Evolutionary conservation across 129 eudicot genomes (phyloP).

Genomic region (Solidago caesia): DNA sequence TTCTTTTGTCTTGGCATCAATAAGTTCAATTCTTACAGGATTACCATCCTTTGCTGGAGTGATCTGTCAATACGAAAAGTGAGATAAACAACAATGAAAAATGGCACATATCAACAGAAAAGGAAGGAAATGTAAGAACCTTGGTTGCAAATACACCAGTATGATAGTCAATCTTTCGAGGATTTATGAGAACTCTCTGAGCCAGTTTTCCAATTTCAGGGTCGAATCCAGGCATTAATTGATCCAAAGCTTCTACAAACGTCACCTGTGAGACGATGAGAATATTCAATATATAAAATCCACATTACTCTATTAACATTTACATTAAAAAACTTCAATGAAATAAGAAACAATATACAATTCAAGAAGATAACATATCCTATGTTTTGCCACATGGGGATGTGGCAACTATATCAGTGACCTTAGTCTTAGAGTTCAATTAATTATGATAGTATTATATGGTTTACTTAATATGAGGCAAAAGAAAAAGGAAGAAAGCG

Average conservation of each 20-base stretch:
- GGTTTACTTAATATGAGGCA: neutral
- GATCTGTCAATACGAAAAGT: slow-evolving; percentile 48
- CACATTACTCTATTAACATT: neutral
- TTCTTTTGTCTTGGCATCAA: slow-evolving; percentile 95
- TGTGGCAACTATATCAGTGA: neutral
- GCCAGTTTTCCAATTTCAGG: slow-evolving; percentile 99
- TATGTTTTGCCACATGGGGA: neutral
- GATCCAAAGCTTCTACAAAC: slow-evolving; percentile 96
- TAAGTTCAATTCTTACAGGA: slow-evolving; percentile 90
- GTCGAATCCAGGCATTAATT: slow-evolving; percentile 98
- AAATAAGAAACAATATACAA: slow-evolving; percentile 1
- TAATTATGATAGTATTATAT: slow-evolving; percentile 8
- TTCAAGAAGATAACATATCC: slow-evolving; percentile 8
- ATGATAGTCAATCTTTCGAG: slow-evolving; percentile 90
- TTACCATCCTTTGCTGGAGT: slow-evolving; percentile 99
- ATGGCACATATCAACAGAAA: neutral
- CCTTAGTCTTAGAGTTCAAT: slow-evolving; percentile 8
- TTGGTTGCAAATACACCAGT: slow-evolving; percentile 99
- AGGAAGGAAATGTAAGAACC: slow-evolving; percentile 40
- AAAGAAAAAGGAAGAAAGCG: neutral
- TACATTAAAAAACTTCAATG: neutral
- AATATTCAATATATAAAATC: slow-evolving; percentile 17
- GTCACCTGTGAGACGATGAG: slow-evolving; percentile 60
- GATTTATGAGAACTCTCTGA: slow-evolving; percentile 93
- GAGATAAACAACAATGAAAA: slow-evolving; percentile 4